Evolutionary conservation across 495 filamentous ascomycete species (phyloP).

Genomic region (Hyphodiscus hymeniophilus): DNA sequence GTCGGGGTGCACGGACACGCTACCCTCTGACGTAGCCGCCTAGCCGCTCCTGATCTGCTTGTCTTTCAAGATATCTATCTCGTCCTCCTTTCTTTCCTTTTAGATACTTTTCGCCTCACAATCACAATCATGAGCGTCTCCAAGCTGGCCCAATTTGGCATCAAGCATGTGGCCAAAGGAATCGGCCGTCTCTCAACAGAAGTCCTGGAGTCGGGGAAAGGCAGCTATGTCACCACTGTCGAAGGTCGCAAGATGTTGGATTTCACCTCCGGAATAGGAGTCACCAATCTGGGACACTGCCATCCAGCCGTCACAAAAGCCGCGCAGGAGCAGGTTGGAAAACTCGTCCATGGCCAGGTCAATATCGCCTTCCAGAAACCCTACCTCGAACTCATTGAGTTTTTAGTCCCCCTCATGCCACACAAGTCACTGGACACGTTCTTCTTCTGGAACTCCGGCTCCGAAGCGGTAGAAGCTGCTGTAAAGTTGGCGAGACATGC

Average conservation of each 20-base stretch:
- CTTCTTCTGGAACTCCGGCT: slow-evolving; percentile 52
- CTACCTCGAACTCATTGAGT: slow-evolving; percentile 30
- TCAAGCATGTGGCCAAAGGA: slow-evolving; percentile 12
- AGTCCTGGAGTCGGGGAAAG: slow-evolving; percentile 7
- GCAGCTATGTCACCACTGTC: slow-evolving; percentile 14
- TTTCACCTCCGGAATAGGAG: slow-evolving; percentile 46
- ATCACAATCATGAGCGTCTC: slow-evolving; percentile 7
- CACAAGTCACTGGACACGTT: slow-evolving; percentile 32
- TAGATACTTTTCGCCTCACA: too few species aligned
- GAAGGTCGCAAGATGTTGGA: slow-evolving; percentile 53
- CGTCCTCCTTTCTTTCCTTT: too few species aligned
- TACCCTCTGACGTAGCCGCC: too few species aligned
- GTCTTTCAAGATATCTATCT: too few species aligned
- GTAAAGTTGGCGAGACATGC: slow-evolving; percentile 52
- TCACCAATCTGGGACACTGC: slow-evolving; percentile 40
- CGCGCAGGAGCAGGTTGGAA: slow-evolving; percentile 27
- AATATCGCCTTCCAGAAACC: slow-evolving; percentile 33
- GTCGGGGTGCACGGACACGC: too few species aligned
- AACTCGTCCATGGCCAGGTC: slow-evolving; percentile 35
- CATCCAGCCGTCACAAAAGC: slow-evolving; percentile 32
- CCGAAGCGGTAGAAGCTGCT: slow-evolving; percentile 56
- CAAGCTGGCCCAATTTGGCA: slow-evolving; percentile 9
- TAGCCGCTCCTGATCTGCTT: too few species aligned
- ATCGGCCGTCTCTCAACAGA: slow-evolving; percentile 9
- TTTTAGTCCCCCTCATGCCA: slow-evolving; percentile 32